phyloP scores from a whole-genome alignment of 495 filamentous ascomycete species.

The Amphirosellinia nigrospora region DNA sequence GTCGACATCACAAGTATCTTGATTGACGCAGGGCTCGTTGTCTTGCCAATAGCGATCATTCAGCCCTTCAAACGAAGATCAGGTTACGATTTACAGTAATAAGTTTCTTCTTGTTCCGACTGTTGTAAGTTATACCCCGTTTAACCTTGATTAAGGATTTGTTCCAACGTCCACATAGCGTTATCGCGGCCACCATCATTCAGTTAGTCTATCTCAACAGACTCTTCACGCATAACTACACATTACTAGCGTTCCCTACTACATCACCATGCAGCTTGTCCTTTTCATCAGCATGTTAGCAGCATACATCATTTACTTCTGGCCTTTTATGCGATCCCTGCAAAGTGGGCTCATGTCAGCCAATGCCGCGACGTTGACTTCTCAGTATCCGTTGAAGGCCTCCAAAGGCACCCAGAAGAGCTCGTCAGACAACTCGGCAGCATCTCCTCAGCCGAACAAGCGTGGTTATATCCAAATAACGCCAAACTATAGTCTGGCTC shows the following conservation, averaged over 20 bases:
- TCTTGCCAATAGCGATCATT: conserved; percentile 47
- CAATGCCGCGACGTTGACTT: conserved; percentile 15
- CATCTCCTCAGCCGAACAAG: too few relatives aligned
- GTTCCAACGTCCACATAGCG: conserved; percentile 24
- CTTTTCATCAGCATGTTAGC: conserved; percentile 34
- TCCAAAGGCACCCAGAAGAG: too few relatives aligned
- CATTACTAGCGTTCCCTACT: conserved; percentile 35
- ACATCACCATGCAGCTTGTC: conserved; percentile 34
- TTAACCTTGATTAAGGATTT: too few relatives aligned
- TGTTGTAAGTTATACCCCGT: conserved; percentile 29
- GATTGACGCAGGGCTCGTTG: conserved; percentile 49
- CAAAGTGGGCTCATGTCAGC: conserved; percentile 36
- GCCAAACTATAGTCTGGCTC: too few relatives aligned
- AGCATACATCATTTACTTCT: conserved; percentile 37
- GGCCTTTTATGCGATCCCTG: conserved; percentile 37
- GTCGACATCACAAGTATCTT: conserved; percentile 50
- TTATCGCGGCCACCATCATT: conserved; percentile 30
- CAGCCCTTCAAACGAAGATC: conserved; percentile 32
- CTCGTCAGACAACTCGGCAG: too few relatives aligned
- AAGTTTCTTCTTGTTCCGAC: conserved; percentile 33
- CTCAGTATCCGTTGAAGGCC: not conserved
- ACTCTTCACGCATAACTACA: conserved; percentile 33
- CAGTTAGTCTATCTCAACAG: conserved; percentile 35
- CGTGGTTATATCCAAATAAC: too few relatives aligned
- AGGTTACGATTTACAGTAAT: conserved; percentile 32